phyloP scores from a whole-genome alignment of 805 yeast species.

The Kazachstania bromeliacearum region DNA sequence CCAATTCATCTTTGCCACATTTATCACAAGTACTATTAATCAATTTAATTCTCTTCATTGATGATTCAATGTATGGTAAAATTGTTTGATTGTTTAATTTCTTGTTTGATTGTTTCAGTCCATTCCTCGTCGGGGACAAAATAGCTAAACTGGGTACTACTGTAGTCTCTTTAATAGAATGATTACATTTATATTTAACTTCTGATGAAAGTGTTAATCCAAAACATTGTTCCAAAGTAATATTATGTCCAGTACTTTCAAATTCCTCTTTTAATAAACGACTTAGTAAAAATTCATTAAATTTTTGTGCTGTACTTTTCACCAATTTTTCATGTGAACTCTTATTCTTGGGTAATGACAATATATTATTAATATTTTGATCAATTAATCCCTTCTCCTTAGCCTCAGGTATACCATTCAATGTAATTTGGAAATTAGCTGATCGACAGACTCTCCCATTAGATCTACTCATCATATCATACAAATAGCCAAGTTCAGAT shows the following conservation, averaged over 20 bases:
- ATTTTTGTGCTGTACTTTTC: constrained; percentile 17
- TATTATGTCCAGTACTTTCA: constrained; percentile 15
- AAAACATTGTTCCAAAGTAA: constrained; percentile 24
- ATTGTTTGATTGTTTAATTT: constrained; percentile 33
- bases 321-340: constrained; percentile 12
- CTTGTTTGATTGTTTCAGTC: constrained; percentile 22
- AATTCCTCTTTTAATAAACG: constrained; percentile 23
- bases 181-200: constrained; percentile 19
- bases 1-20: constrained; percentile 42
- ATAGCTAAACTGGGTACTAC: constrained; percentile 21
- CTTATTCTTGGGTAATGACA: constrained; percentile 2
- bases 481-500: constrained; percentile 78
- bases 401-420: constrained; percentile 41
- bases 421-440: constrained; percentile 58
- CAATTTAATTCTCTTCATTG: constrained; percentile 44
- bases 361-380: constrained; percentile 26
- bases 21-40: constrained; percentile 45
- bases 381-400: constrained; percentile 43
- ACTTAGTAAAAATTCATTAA: constrained; percentile 21
- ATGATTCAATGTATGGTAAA: constrained; percentile 50
- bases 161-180: constrained; percentile 13
- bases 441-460: constrained; percentile 72
- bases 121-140: constrained; percentile 22
- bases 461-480: constrained; percentile 85
- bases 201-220: constrained; percentile 23